Conservation (phyloP, 2,329 filamentous ascomycete species). For the Fusarium sp. region DNA sequence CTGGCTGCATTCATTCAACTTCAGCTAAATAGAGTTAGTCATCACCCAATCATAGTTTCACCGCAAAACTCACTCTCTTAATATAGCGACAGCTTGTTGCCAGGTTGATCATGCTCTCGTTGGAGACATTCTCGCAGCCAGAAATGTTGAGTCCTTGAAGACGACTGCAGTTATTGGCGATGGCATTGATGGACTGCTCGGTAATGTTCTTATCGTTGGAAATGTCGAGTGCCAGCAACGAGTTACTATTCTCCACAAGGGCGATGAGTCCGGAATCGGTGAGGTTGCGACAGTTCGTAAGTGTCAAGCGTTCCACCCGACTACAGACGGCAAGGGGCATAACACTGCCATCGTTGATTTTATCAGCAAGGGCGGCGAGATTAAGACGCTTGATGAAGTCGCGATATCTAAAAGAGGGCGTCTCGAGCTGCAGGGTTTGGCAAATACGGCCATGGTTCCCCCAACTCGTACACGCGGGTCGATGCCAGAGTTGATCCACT, state of each 20-base stretch:
- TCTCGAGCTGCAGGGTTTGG: slow-evolving; percentile 75
- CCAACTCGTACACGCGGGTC: slow-evolving; percentile 91
- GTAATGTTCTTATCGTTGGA: slow-evolving; percentile 88
- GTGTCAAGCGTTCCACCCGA: slow-evolving; percentile 88
- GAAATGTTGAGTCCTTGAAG: slow-evolving; percentile 96
- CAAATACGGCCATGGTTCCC: slow-evolving; percentile 84
- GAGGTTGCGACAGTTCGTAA: slow-evolving; percentile 88
- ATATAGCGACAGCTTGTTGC: slow-evolving; percentile 87
- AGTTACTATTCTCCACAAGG: slow-evolving; percentile 81
- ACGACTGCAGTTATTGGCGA: slow-evolving; percentile 84
- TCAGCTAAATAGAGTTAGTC: slow-evolving; percentile 69
- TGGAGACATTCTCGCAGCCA: slow-evolving; percentile 84
- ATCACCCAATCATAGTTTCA: neutral
- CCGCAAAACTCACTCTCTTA: slow-evolving; percentile 74
- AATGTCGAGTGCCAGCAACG: slow-evolving; percentile 90
- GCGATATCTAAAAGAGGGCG: slow-evolving; percentile 89
- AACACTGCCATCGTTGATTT: slow-evolving; percentile 90
- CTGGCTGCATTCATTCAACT: slow-evolving; percentile 92
- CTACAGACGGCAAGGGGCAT: slow-evolving; percentile 86
- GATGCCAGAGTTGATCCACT: slow-evolving; percentile 94
- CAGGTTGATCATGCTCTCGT: slow-evolving; percentile 84
- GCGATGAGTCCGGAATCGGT: slow-evolving; percentile 86
- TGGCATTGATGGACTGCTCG: slow-evolving; percentile 79
- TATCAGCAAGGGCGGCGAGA: slow-evolving; percentile 79
- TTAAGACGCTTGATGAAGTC: slow-evolving; percentile 94